phyloP scores from a whole-genome alignment of 768 basidiomycete species.

The Leccinum arenicola region DNA sequence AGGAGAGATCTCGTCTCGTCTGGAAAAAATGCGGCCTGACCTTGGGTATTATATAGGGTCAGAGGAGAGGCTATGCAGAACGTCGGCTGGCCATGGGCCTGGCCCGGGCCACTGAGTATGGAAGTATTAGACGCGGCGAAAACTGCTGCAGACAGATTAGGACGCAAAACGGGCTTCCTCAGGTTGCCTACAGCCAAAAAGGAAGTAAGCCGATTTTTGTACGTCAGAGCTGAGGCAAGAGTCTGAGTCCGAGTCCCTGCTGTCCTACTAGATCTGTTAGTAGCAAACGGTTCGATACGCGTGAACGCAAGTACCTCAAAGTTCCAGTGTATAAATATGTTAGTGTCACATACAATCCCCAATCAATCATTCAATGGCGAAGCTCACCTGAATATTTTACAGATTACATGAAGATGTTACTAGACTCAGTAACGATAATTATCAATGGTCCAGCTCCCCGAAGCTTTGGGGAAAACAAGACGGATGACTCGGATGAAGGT shows the following conservation, averaged over 20 bases:
- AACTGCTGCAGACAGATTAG: neutral
- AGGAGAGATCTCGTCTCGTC: too few relatives aligned
- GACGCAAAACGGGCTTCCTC: neutral
- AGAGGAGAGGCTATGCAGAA: neutral
- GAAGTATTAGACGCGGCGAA: too few relatives aligned
- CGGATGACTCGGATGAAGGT: neutral
- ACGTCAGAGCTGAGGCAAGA: neutral
- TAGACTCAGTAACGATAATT: neutral
- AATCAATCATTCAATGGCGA: neutral
- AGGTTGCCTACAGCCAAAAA: neutral
- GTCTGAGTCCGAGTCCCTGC: neutral
- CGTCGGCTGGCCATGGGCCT: neutral
- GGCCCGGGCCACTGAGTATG: too few relatives aligned
- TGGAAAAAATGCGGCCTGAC: neutral
- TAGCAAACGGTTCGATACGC: neutral
- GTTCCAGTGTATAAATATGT: neutral
- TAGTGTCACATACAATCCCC: neutral
- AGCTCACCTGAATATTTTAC: neutral
- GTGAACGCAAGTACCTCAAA: too few relatives aligned
- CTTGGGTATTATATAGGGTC: neutral
- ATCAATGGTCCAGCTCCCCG: neutral
- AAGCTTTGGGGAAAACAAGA: neutral
- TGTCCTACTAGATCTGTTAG: neutral
- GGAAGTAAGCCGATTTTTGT: neutral
- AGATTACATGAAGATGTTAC: neutral